These are phyloP conservation scores for Rhinocladiella similis DNA, from an alignment of 2,329 filamentous ascomycete species.

Conservation along the genomic window DNA sequence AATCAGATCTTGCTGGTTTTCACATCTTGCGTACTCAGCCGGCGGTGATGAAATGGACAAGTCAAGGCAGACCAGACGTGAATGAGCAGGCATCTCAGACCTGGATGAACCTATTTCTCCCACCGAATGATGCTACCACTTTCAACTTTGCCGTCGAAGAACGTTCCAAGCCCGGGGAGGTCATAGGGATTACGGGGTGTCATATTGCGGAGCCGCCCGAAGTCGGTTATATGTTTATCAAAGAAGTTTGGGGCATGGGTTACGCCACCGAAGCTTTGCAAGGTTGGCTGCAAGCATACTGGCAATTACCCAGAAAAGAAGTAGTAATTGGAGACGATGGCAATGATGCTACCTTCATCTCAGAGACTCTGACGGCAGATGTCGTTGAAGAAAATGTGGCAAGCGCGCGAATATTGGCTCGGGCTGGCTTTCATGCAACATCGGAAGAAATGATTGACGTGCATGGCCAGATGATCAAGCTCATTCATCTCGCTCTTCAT, in stretches of 20 bases:
- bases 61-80: conserved; percentile 43
- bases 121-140: conserved; percentile 51
- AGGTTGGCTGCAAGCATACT: conserved; percentile 51
- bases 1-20: conserved; percentile 53
- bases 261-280: conserved; percentile 58
- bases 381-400: conserved; percentile 17
- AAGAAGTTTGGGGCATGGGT: conserved; percentile 57
- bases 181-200: conserved; percentile 51
- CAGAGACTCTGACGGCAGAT: conserved; percentile 12
- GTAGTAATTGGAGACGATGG: conserved; percentile 37
- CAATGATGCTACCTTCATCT: not conserved
- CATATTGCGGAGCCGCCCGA: conserved; percentile 48
- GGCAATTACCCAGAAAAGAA: conserved; percentile 50
- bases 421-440: conserved; percentile 14
- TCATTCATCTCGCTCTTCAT: conserved; percentile 6
- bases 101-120: conserved; percentile 45
- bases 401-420: conserved; percentile 18
- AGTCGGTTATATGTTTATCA: conserved; percentile 59
- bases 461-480: conserved; percentile 9
- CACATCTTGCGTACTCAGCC: conserved; percentile 57
- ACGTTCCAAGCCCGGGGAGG: conserved; percentile 14
- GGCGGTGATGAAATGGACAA: conserved; percentile 64
- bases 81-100: conserved; percentile 46
- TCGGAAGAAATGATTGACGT: conserved; percentile 10
- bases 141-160: conserved; percentile 54